Evolutionary conservation across 495 filamentous ascomycete genomes (phyloP).

Genomic region (Haplographium delicatum): DNA sequence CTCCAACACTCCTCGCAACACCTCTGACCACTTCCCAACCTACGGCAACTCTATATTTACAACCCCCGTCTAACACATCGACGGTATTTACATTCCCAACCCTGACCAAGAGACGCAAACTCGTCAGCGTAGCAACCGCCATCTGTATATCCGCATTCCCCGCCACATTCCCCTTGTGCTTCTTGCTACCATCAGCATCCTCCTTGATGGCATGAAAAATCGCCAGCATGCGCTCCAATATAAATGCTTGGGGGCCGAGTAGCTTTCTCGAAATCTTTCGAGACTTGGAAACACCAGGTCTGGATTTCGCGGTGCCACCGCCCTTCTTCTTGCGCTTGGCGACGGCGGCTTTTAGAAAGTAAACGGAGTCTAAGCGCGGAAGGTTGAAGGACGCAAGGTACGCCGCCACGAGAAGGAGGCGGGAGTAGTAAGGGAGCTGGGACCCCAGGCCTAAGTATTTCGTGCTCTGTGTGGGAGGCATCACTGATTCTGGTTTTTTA

Average conservation of each 20-base stretch:
- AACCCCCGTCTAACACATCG: conserved; percentile 57
- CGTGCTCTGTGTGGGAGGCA: conserved; percentile 9
- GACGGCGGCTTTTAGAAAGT: conserved; percentile 72
- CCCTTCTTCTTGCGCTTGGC: conserved; percentile 44
- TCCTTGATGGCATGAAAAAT: conserved; percentile 78
- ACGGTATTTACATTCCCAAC: conserved; percentile 43
- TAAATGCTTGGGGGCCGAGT: conserved; percentile 72
- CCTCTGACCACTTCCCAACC: conserved; percentile 66
- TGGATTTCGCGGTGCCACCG: conserved; percentile 26
- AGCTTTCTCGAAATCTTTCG: conserved; percentile 67
- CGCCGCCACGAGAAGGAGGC: conserved; percentile 75
- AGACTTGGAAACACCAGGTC: conserved; percentile 28
- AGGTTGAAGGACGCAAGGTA: conserved; percentile 92
- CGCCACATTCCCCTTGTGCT: conserved; percentile 19
- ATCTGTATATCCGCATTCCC: conserved; percentile 57
- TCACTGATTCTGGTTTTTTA: conserved; percentile 4
- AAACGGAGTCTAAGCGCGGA: conserved; percentile 65
- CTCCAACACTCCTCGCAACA: conserved; percentile 61
- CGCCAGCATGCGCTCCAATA: conserved; percentile 79
- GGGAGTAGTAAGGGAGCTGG: conserved; percentile 73
- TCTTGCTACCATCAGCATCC: conserved; percentile 41
- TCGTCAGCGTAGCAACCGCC: conserved; percentile 75
- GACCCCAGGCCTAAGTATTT: conserved; percentile 15
- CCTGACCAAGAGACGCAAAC: conserved; percentile 66
- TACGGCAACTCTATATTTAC: conserved; percentile 70